These are phyloP conservation scores for Sonneratia alba DNA, from an alignment of 345 rosid genomes.

Conservation along the genomic window DNA sequence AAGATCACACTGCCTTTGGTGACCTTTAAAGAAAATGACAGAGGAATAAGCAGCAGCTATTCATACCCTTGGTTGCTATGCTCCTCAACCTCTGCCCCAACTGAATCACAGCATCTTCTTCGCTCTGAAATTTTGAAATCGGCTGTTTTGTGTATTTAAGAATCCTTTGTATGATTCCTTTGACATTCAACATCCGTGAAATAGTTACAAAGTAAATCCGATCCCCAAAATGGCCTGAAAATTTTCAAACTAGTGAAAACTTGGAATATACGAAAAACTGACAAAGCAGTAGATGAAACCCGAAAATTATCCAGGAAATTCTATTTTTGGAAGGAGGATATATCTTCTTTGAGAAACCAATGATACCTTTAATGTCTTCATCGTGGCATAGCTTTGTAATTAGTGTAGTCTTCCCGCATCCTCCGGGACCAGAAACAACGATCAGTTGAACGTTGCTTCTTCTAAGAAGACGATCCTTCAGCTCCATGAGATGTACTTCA, in stretches of 20 bases:
- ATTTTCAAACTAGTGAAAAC: not conserved
- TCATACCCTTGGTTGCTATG: not conserved
- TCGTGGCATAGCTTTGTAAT: constrained; percentile 34
- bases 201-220: not conserved
- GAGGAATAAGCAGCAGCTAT: not conserved
- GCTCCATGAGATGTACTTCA: constrained; percentile 26
- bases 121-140: not conserved
- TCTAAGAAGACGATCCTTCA: constrained; percentile 28
- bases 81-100: not conserved
- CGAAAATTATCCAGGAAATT: not conserved
- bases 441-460: constrained; percentile 7
- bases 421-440: constrained; percentile 45
- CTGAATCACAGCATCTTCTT: not conserved
- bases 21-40: no score
- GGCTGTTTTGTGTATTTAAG: not conserved
- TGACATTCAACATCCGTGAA: not conserved
- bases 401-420: constrained; percentile 48
- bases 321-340: not conserved
- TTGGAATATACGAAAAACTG: not conserved
- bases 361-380: constrained; percentile 31
- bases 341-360: not conserved
- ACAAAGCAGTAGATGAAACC: constrained; percentile 7
- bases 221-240: not conserved
- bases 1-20: no score
- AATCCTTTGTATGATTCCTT: not conserved